These are phyloP conservation scores for Termitomyces sp. DNA, from an alignment of 1,284 basidiomycete genomes.

Conservation along the genomic window DNA sequence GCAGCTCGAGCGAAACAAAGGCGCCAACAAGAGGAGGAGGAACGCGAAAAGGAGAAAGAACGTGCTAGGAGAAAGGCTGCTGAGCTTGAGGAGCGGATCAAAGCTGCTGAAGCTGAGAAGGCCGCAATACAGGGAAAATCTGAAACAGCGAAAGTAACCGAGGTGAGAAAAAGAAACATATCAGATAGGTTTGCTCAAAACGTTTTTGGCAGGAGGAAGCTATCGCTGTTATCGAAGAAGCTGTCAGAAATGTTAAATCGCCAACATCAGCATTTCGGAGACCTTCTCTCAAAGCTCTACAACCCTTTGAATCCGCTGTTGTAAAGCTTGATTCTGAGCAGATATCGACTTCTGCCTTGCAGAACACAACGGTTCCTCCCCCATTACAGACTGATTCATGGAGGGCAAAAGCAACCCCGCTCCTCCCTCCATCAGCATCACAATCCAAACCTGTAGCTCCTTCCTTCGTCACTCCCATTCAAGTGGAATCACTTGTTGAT, in stretches of 20 bases:
- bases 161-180: conserved; percentile 9
- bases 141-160: conserved; percentile 18
- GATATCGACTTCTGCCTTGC: background rate
- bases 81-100: conserved; percentile 77
- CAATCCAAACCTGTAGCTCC: conserved; percentile 21
- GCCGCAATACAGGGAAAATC: conserved; percentile 20
- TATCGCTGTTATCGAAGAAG: conserved; percentile 43
- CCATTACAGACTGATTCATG: conserved; percentile 52
- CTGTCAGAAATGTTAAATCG: conserved; percentile 27
- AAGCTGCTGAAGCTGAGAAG: conserved; percentile 37
- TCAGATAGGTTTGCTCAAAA: background rate
- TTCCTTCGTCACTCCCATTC: conserved; percentile 32
- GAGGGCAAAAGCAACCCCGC: conserved; percentile 47
- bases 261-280: conserved; percentile 18
- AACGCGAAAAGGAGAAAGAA: conserved; percentile 79
- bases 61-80: conserved; percentile 81
- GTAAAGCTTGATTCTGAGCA: background rate
- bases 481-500: conserved; percentile 43
- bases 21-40: conserved; percentile 81
- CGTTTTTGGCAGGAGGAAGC: conserved; percentile 29
- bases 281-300: conserved; percentile 28
- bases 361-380: conserved; percentile 25
- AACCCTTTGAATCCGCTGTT: conserved; percentile 21
- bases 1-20: conserved; percentile 81
- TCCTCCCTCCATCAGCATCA: conserved; percentile 22